A percentile compares a stretch with the other conserved stretches of the same genome.
These are phyloP conservation scores for Sporothrix dimorphospora DNA, from an alignment of 2,329 filamentous ascomycete genomes.

Conservation along the genomic window DNA sequence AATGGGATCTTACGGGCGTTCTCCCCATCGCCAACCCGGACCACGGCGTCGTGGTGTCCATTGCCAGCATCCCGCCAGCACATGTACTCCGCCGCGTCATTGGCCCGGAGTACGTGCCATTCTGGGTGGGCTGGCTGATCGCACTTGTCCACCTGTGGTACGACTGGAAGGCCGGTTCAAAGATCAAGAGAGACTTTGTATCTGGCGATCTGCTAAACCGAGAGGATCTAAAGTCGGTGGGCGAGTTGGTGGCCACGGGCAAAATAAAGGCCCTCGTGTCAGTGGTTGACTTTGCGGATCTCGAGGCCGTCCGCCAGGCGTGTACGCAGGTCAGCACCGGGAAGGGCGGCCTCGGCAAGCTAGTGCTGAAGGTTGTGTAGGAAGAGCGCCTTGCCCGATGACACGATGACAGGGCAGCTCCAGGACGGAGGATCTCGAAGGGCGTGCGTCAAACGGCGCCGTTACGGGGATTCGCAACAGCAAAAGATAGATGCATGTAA, in stretches of 20 bases:
- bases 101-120: conserved; percentile 40
- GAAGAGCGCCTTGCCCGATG: not conserved
- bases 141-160: conserved; percentile 46
- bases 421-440: too few relatives aligned
- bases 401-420: not conserved
- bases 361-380: conserved; percentile 44
- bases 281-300: conserved; percentile 47
- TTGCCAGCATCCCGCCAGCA: conserved; percentile 45
- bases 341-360: conserved; percentile 50
- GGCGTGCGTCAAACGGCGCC: too few relatives aligned
- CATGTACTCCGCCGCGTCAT: conserved; percentile 39
- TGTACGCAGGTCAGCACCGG: conserved; percentile 47
- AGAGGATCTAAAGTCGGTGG: conserved; percentile 39
- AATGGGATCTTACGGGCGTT: conserved; percentile 44
- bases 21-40: conserved; percentile 46
- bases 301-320: conserved; percentile 47
- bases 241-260: conserved; percentile 46
- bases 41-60: conserved; percentile 47
- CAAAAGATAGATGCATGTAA: too few relatives aligned
- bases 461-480: too few relatives aligned
- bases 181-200: conserved; percentile 49
- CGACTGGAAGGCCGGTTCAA: conserved; percentile 48
- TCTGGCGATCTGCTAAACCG: conserved; percentile 49
- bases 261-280: conserved; percentile 50
- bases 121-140: conserved; percentile 42